Evolutionary conservation across 1,284 basidiomycete species (phyloP).

Genomic region (Rhodotorula sp.): DNA sequence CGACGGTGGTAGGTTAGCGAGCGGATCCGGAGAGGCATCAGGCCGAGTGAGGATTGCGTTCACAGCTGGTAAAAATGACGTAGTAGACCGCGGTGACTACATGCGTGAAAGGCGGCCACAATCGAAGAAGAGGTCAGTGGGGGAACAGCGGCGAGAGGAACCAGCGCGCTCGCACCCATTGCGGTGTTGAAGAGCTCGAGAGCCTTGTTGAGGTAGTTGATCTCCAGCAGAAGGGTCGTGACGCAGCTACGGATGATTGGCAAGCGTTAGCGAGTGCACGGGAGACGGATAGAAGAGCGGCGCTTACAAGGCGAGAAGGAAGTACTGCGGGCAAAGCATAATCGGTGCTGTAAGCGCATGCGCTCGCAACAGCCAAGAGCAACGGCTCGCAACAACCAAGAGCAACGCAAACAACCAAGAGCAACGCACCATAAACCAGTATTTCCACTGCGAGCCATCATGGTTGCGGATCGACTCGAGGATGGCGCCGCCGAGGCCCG

Average conservation of each 20-base stretch:
- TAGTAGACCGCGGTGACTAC: slow-evolving; percentile 67
- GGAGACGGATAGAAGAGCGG: neutral
- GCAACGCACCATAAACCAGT: slow-evolving; percentile 52
- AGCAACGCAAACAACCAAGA: slow-evolving; percentile 7
- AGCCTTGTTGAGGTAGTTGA: slow-evolving; percentile 95
- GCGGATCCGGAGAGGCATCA: too few relatives aligned
- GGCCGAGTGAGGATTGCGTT: too few relatives aligned
- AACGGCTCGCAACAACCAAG: too few relatives aligned
- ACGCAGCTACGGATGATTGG: slow-evolving; percentile 63
- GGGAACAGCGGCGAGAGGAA: neutral
- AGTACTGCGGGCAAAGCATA: slow-evolving; percentile 41
- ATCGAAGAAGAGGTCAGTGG: neutral
- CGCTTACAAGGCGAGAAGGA: slow-evolving; percentile 59
- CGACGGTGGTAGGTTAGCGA: neutral
- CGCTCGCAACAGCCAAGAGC: too few relatives aligned
- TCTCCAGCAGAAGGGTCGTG: slow-evolving; percentile 80
- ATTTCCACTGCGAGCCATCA: slow-evolving; percentile 70
- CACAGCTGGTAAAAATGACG: slow-evolving; percentile 53
- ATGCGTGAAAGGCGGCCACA: slow-evolving; percentile 52
- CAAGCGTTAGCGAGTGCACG: neutral
- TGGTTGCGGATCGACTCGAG: slow-evolving; percentile 71
- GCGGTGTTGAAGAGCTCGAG: slow-evolving; percentile 90
- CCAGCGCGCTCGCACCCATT: slow-evolving; percentile 62
- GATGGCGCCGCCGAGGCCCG: slow-evolving; percentile 88
- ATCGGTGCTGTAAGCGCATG: slow-evolving; percentile 46